Base-by-base conservation (phyloP, 176 grass and related monocot species). In the Poa pratensis region DNA sequence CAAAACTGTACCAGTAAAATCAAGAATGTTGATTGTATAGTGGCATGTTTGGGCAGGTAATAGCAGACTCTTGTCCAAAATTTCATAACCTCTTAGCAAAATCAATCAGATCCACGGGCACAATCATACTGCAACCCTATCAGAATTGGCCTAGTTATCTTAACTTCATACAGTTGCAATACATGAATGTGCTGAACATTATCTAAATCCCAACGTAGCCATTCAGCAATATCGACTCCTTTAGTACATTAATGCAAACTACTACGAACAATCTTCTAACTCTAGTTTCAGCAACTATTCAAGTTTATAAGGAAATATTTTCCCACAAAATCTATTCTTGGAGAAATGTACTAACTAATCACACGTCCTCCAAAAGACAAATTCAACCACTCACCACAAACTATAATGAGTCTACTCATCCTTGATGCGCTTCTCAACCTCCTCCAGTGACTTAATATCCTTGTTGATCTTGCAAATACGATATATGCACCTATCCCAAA, bases 391-490 rank as follows among this genome's bases (percentile, higher is more conserved):
- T 82, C 67, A 90, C 89, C 85, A 84, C 78, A 43, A 76, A 77
- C 24, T 75, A 83, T 3, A 26, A 81, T 45, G 28, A 32, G 54
- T 63, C 53, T 92, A 97, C 24, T 97, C 87, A 17, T 89, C 88
- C 82, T 97, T 97, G 64, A 97, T 70, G 63, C 79, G 90, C 71
- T 94, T 97, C 82, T 89, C 92, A 84, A 85, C 27, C 66, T 90
- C 95, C 82, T 97, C 90, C 89, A 97, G 58, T 70, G 89, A 69
- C 69, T 92, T 97, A 22, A 97, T 89, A 55, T 91, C 90, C 86
- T 90, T 94, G 81, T 91, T 86, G 70, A 84, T 91, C 83, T 94
- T 94, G 90, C 89, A 90, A 78, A 97, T 89, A 30, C 92, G 90
- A 81, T 64, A 83, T 54, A 94, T 94, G 64, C 69, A 94, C 95